Conservation (phyloP, 2,329 filamentous ascomycete species). For the Diplodia seriata region DNA sequence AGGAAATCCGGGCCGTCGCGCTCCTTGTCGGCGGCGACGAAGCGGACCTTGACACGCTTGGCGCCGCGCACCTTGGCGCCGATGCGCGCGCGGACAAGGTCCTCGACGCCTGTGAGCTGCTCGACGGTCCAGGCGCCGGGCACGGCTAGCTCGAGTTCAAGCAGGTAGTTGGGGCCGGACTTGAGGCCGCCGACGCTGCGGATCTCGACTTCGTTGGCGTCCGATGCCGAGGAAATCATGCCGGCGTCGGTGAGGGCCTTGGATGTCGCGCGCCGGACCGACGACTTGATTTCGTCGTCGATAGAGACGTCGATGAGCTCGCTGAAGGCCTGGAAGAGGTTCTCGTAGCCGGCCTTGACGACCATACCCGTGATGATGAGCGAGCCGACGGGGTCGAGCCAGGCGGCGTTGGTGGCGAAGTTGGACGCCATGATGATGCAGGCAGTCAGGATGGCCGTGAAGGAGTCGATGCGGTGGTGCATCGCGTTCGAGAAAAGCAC, state of each 20-base stretch:
- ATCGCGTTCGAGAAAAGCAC: constrained; percentile 95
- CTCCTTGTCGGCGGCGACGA: constrained; percentile 67
- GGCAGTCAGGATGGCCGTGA: constrained; percentile 92
- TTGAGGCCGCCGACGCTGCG: constrained; percentile 88
- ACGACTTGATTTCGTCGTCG: constrained; percentile 79
- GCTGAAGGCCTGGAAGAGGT: constrained; percentile 80
- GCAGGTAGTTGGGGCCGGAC: constrained; percentile 93
- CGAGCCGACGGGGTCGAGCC: constrained; percentile 93
- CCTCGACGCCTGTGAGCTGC: constrained; percentile 73
- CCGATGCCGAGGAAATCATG: neutral
- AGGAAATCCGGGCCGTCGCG: constrained; percentile 61
- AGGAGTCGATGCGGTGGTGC: constrained; percentile 93
- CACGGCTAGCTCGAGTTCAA: constrained; percentile 86
- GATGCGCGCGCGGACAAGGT: constrained; percentile 72
- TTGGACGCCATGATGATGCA: constrained; percentile 90
- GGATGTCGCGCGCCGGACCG: constrained; percentile 69
- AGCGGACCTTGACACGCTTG: constrained; percentile 81
- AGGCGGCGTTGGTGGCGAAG: constrained; percentile 80
- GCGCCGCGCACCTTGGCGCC: constrained; percentile 83
- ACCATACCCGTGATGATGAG: constrained; percentile 93
- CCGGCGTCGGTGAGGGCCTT: constrained; percentile 40
- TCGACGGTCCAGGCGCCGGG: constrained; percentile 78
- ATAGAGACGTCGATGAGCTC: constrained; percentile 92
- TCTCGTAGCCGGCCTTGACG: constrained; percentile 85
- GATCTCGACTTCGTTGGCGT: constrained; percentile 59